Percentiles rank a stretch among this genome's conserved stretches.
phyloP scores from a whole-genome alignment of 2,329 filamentous ascomycete species.

The Xylariaceae sp. region DNA sequence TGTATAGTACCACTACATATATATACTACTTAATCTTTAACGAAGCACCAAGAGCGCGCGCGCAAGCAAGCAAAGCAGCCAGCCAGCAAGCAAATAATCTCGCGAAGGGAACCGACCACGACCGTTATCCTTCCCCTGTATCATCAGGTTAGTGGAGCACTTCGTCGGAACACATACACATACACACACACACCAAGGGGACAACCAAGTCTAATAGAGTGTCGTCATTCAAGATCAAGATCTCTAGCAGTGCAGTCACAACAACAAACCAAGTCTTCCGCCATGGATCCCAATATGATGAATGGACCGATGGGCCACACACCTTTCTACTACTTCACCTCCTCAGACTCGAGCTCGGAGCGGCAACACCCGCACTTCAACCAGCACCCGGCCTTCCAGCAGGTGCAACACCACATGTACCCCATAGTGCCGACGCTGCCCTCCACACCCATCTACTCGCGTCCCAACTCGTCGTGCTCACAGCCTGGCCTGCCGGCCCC shows the following conservation, averaged over 20 bases:
- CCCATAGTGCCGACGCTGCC: slow-evolving; percentile 54
- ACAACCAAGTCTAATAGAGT: slow-evolving; percentile 23
- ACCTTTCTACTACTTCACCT: slow-evolving; percentile 80
- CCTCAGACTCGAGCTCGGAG: slow-evolving; percentile 65
- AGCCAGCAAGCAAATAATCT: slow-evolving; percentile 1
- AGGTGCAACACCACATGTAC: slow-evolving; percentile 49
- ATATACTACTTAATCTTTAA: slow-evolving; percentile 30
- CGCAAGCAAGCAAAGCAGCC: background rate
- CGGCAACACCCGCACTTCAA: slow-evolving; percentile 73
- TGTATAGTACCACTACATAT: slow-evolving; percentile 30
- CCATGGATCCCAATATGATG: slow-evolving; percentile 63
- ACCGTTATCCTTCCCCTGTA: slow-evolving; percentile 18
- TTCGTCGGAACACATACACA: background rate
- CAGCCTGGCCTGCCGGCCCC: slow-evolving; percentile 47
- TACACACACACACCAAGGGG: background rate
- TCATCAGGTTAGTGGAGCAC: slow-evolving; percentile 31
- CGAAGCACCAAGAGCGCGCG: slow-evolving; percentile 17
- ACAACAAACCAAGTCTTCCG: slow-evolving; percentile 23
- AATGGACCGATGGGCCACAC: slow-evolving; percentile 60
- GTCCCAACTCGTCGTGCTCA: slow-evolving; percentile 61
- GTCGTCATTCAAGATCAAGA: background rate
- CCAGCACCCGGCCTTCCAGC: slow-evolving; percentile 53
- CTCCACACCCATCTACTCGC: slow-evolving; percentile 58
- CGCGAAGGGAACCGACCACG: slow-evolving; percentile 13
- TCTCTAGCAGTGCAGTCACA: too few relatives aligned